Evolutionary conservation across 139 green algal species (phyloP).

Genomic region (Chlamydomonas urium): DNA sequence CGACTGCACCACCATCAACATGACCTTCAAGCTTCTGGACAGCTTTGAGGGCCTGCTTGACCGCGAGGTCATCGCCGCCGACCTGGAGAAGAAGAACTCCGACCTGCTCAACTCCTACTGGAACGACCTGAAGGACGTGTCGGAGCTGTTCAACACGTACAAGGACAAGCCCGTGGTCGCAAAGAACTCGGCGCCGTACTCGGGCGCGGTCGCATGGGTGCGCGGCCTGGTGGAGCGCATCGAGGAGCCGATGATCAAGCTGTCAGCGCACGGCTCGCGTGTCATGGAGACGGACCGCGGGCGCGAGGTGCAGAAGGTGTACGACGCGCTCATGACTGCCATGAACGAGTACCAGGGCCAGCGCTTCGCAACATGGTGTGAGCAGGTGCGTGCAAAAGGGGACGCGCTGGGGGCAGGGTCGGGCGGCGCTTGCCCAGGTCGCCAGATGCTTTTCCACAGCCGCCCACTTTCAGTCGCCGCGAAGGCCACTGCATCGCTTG

Average conservation of each 20-base stretch:
- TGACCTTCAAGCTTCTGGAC: constrained; percentile 89
- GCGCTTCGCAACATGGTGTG: constrained; percentile 60
- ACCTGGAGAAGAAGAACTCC: constrained; percentile 74
- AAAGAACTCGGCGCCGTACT: constrained; percentile 49
- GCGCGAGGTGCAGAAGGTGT: constrained; percentile 53
- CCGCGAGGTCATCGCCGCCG: constrained; percentile 67
- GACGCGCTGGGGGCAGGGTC: no score
- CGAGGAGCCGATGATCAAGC: constrained; percentile 73
- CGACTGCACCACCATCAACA: constrained; percentile 72
- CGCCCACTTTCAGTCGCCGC: no score
- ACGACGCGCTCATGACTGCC: constrained; percentile 49
- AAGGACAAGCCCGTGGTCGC: constrained; percentile 16
- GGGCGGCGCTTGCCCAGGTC: no score
- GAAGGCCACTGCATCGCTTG: no score
- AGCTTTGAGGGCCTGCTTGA: constrained; percentile 85
- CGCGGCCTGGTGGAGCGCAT: constrained; percentile 73
- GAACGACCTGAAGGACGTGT: constrained; percentile 63
- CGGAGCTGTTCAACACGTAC: constrained; percentile 58
- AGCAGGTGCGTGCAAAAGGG: constrained; percentile 38
- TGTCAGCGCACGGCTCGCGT: constrained; percentile 42
- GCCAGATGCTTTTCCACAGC: no score
- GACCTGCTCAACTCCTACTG: constrained; percentile 56
- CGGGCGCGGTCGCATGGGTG: constrained; percentile 78
- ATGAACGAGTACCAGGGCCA: constrained; percentile 64
- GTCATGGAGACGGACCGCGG: constrained; percentile 62